Evolutionary conservation across 2,329 filamentous ascomycete species (phyloP), one percentile per base, ranked within the genome.

Genomic region (Ophidiomyces ophidiicola): DNA sequence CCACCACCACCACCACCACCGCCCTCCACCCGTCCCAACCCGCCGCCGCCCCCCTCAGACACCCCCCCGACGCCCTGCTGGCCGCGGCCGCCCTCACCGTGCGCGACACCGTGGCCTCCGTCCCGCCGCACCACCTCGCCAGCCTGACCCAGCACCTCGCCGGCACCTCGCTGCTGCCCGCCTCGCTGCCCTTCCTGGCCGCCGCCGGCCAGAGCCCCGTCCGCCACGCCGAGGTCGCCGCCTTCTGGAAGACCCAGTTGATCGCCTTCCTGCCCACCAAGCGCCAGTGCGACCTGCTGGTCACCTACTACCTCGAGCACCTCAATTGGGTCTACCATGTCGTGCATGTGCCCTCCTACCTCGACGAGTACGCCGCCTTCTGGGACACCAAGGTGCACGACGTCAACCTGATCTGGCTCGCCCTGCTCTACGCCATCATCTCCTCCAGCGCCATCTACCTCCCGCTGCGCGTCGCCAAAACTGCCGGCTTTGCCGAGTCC

Each of bases 281-380:
- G 18, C 36, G 45, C 10, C 44, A 52, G 30, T 54, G 51, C 33
- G 54, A 56, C 28, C 38, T 52, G 1, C 48, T 57, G 2, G 39
- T 53, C 14, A 46, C 43, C 18, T 55, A 53, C 34, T 58, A 53
- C 40, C 36, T 56, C 12, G 51, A 56, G 25, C 50, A 58, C 25
- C 46, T 56, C 45, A 52, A 57, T 37, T 56, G 51, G 47, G 44
- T 56, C 6, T 55, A 54, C 39, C 54, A 58, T 28, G 41, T 46
- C 4, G 43, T 53, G 10, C 49, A 53, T 24, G 42, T 48, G 12
- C 49, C 50, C 6, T 46, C 46, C 17, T 53, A 52, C 34, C 47
- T 43, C 17, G 44, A 40, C 10, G 46, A 51, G 36, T 58, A 57
- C 36, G 45, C 47, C 1, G 28, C 30, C 8, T 50, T 58, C 19